Conservation (phyloP, 208 protist species). For the Tritrichomonas foetus region DNA sequence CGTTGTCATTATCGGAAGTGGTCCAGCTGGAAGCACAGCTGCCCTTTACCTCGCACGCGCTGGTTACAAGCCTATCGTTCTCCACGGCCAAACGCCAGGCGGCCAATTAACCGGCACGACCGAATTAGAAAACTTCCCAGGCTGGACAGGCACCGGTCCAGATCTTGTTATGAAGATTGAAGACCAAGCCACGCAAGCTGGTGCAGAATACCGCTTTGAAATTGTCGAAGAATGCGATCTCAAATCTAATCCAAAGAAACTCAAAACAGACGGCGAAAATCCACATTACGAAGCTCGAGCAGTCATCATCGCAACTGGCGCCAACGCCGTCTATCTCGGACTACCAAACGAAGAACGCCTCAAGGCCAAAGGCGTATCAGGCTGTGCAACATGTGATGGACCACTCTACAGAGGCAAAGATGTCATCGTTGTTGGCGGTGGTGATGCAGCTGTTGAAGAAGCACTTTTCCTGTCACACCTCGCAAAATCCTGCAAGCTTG, state of each 20-base stretch:
- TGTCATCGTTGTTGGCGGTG: slow-evolving; percentile 62
- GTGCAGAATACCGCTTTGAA: slow-evolving; percentile 54
- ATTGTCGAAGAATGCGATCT: slow-evolving; percentile 57
- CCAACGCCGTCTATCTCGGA: slow-evolving; percentile 52
- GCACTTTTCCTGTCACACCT: slow-evolving; percentile 65
- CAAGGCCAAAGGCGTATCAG: slow-evolving; percentile 62
- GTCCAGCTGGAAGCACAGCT: slow-evolving; percentile 63
- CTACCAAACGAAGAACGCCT: slow-evolving; percentile 58
- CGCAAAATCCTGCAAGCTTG: slow-evolving; percentile 60
- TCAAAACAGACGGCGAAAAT: not conserved
- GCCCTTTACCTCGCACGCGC: slow-evolving; percentile 66
- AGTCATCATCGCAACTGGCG: slow-evolving; percentile 68
- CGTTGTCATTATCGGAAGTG: slow-evolving; percentile 12
- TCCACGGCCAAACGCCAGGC: slow-evolving; percentile 55
- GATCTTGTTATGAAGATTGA: slow-evolving; percentile 56
- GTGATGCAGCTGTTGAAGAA: slow-evolving; percentile 67
- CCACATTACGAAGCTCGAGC: slow-evolving; percentile 45
- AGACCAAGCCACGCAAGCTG: slow-evolving; percentile 48
- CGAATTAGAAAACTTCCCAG: slow-evolving; percentile 70
- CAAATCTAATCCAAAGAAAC: not conserved
- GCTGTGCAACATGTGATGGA: slow-evolving; percentile 70
- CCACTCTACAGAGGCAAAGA: not conserved
- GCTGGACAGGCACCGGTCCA: slow-evolving; percentile 46
- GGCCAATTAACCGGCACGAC: slow-evolving; percentile 70
- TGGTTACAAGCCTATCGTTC: slow-evolving; percentile 53